Percentiles rank a stretch among this genome's conserved stretches.
Evolutionary conservation across 2,329 filamentous ascomycete genomes (phyloP).

Genomic region (Exophiala sp.): DNA sequence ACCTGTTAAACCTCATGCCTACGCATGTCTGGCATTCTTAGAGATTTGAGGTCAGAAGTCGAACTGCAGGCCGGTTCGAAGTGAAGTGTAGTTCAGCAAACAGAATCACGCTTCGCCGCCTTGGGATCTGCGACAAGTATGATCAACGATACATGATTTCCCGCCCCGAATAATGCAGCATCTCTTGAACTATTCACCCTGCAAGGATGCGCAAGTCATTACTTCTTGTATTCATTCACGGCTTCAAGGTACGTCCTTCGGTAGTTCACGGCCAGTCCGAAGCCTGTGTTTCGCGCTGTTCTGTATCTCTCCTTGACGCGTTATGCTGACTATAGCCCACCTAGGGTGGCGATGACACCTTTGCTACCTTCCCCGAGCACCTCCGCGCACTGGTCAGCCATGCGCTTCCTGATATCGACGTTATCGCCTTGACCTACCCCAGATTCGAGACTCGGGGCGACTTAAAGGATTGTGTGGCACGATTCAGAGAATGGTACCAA

Average conservation of each 20-base stretch:
- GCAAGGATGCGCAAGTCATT: constrained; percentile 45
- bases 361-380: constrained; percentile 45
- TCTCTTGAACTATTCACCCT: constrained; percentile 6
- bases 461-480: constrained; percentile 43
- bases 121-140: neutral
- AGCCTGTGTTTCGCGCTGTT: neutral
- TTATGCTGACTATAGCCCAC: constrained; percentile 2
- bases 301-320: neutral
- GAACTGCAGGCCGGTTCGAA: neutral
- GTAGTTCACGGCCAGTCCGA: neutral
- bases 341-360: constrained; percentile 50
- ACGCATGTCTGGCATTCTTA: too few relatives aligned
- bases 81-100: neutral
- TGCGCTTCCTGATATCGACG: constrained; percentile 41
- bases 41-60: neutral
- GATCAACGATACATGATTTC: neutral
- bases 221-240: constrained; percentile 48
- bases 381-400: constrained; percentile 41
- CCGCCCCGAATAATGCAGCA: constrained; percentile 18
- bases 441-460: constrained; percentile 50
- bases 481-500: constrained; percentile 47
- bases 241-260: constrained; percentile 42
- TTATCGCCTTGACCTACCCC: constrained; percentile 45
- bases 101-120: neutral
- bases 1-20: too few relatives aligned